phyloP scores from a whole-genome alignment of 441 rosid genomes.

The Eruca vesicaria region DNA sequence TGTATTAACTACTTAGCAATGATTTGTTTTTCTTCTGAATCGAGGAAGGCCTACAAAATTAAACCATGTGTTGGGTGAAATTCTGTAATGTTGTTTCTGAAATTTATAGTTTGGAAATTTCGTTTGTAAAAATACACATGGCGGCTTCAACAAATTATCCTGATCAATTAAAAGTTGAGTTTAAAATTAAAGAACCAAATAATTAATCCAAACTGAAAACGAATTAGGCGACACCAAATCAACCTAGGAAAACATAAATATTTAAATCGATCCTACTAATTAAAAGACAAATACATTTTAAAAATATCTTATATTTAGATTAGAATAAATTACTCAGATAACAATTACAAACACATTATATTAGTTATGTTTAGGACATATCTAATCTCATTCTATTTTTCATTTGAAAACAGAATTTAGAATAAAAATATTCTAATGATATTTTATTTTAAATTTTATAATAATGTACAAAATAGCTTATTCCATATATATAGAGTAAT shows the following conservation, averaged over 20 bases:
- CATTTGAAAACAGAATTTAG: too few species aligned
- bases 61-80: neutral
- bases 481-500: too few species aligned
- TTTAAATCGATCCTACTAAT: neutral
- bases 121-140: neutral
- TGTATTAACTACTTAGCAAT: constrained; percentile 9
- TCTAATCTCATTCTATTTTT: too few species aligned
- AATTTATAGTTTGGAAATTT: neutral
- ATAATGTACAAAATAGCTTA: too few species aligned
- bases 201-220: neutral
- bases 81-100: neutral
- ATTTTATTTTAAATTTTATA: too few species aligned
- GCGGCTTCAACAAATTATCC: too few species aligned
- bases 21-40: neutral
- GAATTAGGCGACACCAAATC: neutral
- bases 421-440: too few species aligned
- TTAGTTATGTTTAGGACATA: neutral
- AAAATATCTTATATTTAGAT: neutral
- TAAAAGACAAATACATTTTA: neutral
- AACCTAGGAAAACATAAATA: neutral
- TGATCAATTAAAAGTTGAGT: too few species aligned
- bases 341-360: neutral
- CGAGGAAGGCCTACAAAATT: neutral
- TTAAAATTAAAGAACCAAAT: neutral
- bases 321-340: neutral